Evolutionary conservation across 305 asterid genomes (phyloP).

Genomic region (Solanum hybrid): DNA sequence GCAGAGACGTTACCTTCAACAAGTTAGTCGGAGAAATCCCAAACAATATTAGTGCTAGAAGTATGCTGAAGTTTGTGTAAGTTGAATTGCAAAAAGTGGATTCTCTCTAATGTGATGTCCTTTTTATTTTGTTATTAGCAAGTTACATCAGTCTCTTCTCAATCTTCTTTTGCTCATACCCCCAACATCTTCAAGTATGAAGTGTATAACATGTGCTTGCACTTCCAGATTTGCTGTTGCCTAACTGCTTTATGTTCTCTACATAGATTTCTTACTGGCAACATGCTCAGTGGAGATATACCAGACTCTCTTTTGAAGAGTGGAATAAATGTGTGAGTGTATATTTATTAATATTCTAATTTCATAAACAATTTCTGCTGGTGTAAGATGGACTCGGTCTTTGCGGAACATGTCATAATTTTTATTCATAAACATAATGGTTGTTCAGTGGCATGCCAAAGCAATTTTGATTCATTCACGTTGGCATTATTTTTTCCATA

Average conservation of each 20-base stretch:
- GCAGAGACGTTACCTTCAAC: constrained; percentile 91
- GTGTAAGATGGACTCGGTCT: neutral
- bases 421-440: neutral
- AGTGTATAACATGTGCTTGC: neutral
- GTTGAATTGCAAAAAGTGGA: constrained; percentile 18
- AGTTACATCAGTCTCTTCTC: neutral
- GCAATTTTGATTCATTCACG: constrained; percentile 4
- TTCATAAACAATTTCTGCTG: neutral
- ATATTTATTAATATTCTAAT: neutral
- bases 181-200: neutral
- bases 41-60: constrained; percentile 42
- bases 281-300: constrained; percentile 65
- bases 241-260: constrained; percentile 2
- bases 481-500: neutral
- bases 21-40: constrained; percentile 58
- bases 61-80: constrained; percentile 53
- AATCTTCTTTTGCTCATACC: neutral
- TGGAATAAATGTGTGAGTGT: constrained; percentile 70
- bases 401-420: neutral
- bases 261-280: constrained; percentile 61
- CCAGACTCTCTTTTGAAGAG: constrained; percentile 62
- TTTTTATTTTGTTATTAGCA: neutral
- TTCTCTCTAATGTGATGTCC: neutral
- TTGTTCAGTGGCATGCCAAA: neutral
- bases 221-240: neutral